Percentiles rank a stretch among this genome's conserved stretches.
Conservation (phyloP, 148 eudicot species). For the Talinum fruticosum region DNA sequence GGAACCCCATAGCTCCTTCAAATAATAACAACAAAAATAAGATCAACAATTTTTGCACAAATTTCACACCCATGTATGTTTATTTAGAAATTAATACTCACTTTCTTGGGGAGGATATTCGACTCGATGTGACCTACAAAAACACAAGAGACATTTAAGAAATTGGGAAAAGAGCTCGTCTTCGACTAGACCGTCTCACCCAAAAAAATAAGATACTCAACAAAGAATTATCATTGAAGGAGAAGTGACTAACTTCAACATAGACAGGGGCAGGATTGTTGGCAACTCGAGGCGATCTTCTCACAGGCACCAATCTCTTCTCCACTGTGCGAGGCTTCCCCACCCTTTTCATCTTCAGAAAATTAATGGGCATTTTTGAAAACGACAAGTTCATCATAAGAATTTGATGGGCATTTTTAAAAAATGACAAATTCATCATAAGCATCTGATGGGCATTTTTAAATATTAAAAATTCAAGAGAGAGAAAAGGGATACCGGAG, state of each 20-base stretch:
- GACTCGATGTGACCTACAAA: conserved; percentile 14
- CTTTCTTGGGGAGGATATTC: conserved; percentile 26
- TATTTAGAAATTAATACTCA: neutral
- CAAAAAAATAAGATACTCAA: too few species aligned
- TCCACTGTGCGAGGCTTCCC: conserved; percentile 42
- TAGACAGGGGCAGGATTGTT: conserved; percentile 61
- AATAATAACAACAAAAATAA: neutral
- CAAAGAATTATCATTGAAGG: neutral
- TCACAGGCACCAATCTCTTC: conserved; percentile 54
- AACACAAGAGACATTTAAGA: neutral
- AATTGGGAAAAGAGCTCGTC: neutral
- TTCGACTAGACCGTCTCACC: too few species aligned
- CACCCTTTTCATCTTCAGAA: conserved; percentile 50
- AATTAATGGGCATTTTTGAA: neutral
- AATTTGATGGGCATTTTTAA: neutral
- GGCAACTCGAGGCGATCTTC: conserved; percentile 73
- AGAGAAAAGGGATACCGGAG: conserved; percentile 42
- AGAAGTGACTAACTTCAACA: conserved; percentile 38
- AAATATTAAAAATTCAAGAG: neutral
- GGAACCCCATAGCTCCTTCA: conserved; percentile 31
- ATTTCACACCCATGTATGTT: neutral
- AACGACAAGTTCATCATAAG: neutral
- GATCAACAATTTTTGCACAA: neutral
- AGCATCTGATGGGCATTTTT: neutral
- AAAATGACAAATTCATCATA: neutral